Base-by-base conservation (phyloP, 2,329 filamentous ascomycete genomes). In the Epichloe sylvatica region DNA sequence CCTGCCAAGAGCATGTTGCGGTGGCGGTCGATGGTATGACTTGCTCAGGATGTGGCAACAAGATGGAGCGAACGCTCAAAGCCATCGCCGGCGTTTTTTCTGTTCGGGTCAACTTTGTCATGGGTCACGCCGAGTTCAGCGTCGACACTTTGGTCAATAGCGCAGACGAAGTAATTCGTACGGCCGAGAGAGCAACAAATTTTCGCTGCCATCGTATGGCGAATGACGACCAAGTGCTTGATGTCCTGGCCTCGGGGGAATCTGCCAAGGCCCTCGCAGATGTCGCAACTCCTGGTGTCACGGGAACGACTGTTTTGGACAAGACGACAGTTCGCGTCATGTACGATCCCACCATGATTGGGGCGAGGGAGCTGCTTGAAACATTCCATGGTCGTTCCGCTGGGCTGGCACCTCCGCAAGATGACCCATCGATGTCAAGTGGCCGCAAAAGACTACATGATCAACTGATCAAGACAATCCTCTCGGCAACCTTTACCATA, bases 41-140 rank as follows among this genome's bases (percentile, higher is more conserved):
- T 3, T 68, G 66, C 38, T 63, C 66, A 1, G 61, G 62, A 11
- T 68, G 66, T 35, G 64, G 55, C 4, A 62, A 64, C 50, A 68
- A 67, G 47, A 49, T 68, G 36, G 53, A 59, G 44, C 59, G 60
- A 1, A 56, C 58, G 2, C 59, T 68, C 33, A 51, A 51, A 0
- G 53, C 51, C 3, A 55, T 57, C 3, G n/a, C 53, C 3, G 64
- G 64, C 3, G 61, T 67, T 0, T 62, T 61, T 2, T 54, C 58
- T 3, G 59, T 62, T 2, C 60, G 57, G 0, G 64, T 69, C 52
- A 67, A 67, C 50, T 69, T 68, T 37, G 63, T 68, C 53, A 63
- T 64, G 57, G 65, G 64, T 4, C 61, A 57, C 6, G 67, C 60
- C 39, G 65, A 68, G 19, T 63, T 69, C 44, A 53, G 46, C 5